Percentiles rank a stretch among this genome's conserved stretches.
These are phyloP conservation scores for Polytrichum formosum DNA, from an alignment of 225 moss, liverwort and hornwort genomes.

Conservation along the genomic window DNA sequence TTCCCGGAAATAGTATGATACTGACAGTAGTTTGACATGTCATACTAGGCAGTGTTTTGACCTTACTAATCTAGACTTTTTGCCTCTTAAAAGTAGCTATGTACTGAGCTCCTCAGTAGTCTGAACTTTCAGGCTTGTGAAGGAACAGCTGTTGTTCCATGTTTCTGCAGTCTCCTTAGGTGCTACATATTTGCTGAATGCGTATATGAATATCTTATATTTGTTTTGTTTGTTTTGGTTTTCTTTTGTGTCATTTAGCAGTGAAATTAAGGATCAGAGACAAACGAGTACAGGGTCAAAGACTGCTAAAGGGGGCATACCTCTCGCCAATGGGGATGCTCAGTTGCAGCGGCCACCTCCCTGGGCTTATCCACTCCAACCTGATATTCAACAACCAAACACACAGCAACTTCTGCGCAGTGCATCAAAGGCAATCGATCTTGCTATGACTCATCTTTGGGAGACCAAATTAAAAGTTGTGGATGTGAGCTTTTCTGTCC, in stretches of 20 bases:
- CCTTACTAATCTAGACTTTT: no score
- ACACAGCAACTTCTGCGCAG: constrained; percentile 88
- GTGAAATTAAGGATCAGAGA: constrained; percentile 62
- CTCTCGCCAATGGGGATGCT: constrained; percentile 84
- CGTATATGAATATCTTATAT: no score
- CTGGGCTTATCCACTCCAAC: constrained; percentile 90
- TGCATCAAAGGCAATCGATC: constrained; percentile 95
- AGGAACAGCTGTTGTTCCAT: no score
- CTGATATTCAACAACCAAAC: constrained; percentile 88
- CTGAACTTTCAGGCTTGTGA: no score
- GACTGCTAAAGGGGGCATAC: constrained; percentile 73
- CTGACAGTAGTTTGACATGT: no score
- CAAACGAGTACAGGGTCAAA: constrained; percentile 39
- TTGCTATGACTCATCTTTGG: constrained; percentile 92
- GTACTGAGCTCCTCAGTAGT: no score
- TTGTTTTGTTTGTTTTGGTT: background rate
- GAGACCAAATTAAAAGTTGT: constrained; percentile 97
- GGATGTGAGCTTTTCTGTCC: constrained; percentile 79
- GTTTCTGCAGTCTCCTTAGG: no score
- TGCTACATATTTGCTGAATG: no score
- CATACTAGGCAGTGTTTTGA: no score
- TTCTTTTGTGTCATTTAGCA: constrained; percentile 38
- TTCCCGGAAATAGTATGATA: no score
- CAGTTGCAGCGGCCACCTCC: constrained; percentile 94
- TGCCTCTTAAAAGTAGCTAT: no score